These are phyloP conservation scores for Cyberlindnera veronae DNA, from an alignment of 805 yeast species.

Conservation along the genomic window DNA sequence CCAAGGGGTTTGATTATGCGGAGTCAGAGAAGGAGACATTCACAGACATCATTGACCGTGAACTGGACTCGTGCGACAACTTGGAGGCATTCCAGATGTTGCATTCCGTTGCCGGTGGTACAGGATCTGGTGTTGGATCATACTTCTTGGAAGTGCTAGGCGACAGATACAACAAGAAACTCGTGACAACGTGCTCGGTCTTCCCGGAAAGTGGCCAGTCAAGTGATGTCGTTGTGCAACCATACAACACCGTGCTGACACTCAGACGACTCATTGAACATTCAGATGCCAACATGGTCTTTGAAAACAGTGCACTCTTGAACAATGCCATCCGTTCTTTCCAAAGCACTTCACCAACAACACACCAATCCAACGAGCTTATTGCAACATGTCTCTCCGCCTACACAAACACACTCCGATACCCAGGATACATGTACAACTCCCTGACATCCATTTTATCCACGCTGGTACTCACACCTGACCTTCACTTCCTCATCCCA, in stretches of 20 bases:
- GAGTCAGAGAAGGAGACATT: conserved; percentile 65
- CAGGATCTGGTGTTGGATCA: conserved; percentile 96
- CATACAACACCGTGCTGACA: conserved; percentile 85
- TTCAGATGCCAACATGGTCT: conserved; percentile 84
- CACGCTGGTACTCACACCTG: conserved; percentile 81
- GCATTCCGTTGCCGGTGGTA: conserved; percentile 98
- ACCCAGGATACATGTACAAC: conserved; percentile 88
- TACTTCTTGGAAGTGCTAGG: conserved; percentile 69
- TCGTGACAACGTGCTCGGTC: conserved; percentile 80
- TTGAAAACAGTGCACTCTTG: conserved; percentile 84
- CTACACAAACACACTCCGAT: conserved; percentile 81
- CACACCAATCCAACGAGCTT: conserved; percentile 77
- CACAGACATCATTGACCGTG: conserved; percentile 80
- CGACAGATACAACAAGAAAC: conserved; percentile 80
- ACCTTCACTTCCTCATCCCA: conserved; percentile 69
- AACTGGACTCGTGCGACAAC: conserved; percentile 85
- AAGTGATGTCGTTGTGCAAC: conserved; percentile 97
- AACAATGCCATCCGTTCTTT: conserved; percentile 64
- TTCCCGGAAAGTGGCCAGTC: conserved; percentile 78
- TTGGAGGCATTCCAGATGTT: conserved; percentile 86
- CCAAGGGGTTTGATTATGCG: conserved; percentile 81
- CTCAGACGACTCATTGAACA: conserved; percentile 76
- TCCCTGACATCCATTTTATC: conserved; percentile 79
- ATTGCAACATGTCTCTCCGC: conserved; percentile 84
- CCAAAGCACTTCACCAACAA: conserved; percentile 57